Evolutionary conservation across 805 yeast genomes (phyloP), one percentile per base, ranked within the genome.

Genomic region (Metschnikowia koreensis): DNA sequence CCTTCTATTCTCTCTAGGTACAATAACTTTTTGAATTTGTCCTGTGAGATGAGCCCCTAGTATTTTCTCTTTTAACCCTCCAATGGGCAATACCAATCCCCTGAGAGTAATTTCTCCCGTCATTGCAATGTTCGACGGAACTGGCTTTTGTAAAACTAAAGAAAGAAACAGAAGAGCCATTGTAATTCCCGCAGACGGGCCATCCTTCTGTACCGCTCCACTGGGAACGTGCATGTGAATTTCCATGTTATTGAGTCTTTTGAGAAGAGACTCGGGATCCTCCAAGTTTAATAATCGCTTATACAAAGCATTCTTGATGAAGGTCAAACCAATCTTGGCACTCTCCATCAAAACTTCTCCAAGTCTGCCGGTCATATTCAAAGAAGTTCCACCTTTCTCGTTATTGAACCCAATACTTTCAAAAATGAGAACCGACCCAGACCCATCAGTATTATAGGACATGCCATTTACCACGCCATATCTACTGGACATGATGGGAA

Each of bases 381-480:
- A 72, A 11, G 73, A 60, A 59, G 69, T 55, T 6, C 64, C 64
- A 13, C 61, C 56, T 49, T 62, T 56, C 27, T 68, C 63, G 6
- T 73, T 74, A 16, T 86, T 86, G 56, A 86, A 80, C 13, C 85
- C 82, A 38, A 88, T 81, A 60, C 90, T 82, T 64, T 91, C 97
- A 65, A 91, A 87, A 13, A 85, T 81, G 47, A 91, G 72, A 1
- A 88, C 82, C 1, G 93, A 85, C 0, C 97, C 97, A 6, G 87
- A 82, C 1, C 97, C 97, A 60, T 86, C 88, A 2, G 90, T 82
- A 70, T 87, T 89, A 67, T 90, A 91, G 1, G 96, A 89, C 53
- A 91, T 72, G 0, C 97, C 97, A 64, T 89, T 89, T 10, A 89
- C 97, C 7, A 89, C 79, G 1, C 97, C 96, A 55, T 79, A 75